A percentile compares a stretch with the other conserved stretches of the same genome.
These are phyloP conservation scores for Saprolegnia diclina DNA, from an alignment of 352 stramenopile genomes.

Conservation along the genomic window DNA sequence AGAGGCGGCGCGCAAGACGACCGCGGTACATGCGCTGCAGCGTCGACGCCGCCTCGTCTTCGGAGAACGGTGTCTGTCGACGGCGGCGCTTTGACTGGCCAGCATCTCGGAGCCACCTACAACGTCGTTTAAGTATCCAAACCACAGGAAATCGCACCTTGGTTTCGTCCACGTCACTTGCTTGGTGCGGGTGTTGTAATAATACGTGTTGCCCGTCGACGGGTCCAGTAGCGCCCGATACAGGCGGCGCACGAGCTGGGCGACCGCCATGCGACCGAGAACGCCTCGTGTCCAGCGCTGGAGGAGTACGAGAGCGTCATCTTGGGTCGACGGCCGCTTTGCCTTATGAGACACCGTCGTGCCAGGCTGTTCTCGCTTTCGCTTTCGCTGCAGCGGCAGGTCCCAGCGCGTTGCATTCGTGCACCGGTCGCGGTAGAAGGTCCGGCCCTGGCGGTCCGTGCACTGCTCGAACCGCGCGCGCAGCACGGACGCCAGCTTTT, in stretches of 20 bases:
- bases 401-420: conserved; percentile 20
- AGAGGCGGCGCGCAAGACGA: conserved; percentile 37
- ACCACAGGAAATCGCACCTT: conserved; percentile 30
- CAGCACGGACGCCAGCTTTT: conserved; percentile 33
- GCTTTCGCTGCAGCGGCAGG: conserved; percentile 4
- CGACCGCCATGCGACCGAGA: conserved; percentile 40
- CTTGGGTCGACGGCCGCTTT: conserved; percentile 38
- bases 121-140: conserved; percentile 28
- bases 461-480: conserved; percentile 56
- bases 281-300: conserved; percentile 51
- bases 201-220: conserved; percentile 48
- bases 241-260: conserved; percentile 42
- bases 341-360: background rate
- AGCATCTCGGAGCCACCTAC: conserved; percentile 53
- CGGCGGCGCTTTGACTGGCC: conserved; percentile 52
- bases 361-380: conserved; percentile 22
- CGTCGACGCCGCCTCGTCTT: conserved; percentile 47
- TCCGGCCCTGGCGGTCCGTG: conserved; percentile 46
- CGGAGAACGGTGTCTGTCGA: conserved; percentile 42
- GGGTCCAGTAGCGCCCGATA: conserved; percentile 70
- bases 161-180: conserved; percentile 69
- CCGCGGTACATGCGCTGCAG: conserved; percentile 49
- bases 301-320: conserved; percentile 44
- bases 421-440: conserved; percentile 45
- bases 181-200: conserved; percentile 72